A percentile compares a stretch with the other conserved stretches of the same genome.
phyloP scores from a whole-genome alignment of 768 basidiomycete genomes.

The Boletus eberwhitei region DNA sequence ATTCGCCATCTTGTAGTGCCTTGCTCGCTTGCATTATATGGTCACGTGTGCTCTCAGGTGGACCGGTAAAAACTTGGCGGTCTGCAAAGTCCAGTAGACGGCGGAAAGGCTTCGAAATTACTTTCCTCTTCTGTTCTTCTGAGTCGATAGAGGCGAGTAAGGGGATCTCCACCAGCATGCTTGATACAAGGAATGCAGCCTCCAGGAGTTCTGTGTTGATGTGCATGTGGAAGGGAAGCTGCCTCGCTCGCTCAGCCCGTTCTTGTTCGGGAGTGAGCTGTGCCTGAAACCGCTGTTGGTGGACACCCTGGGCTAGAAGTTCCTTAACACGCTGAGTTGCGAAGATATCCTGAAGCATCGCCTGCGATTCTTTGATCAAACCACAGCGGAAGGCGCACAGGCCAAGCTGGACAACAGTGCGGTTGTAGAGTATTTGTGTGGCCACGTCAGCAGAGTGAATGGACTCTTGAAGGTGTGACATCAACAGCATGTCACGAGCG shows the following conservation, averaged over 20 bases:
- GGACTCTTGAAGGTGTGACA: conserved; percentile 98
- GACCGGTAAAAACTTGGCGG: conserved; percentile 95
- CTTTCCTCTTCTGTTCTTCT: conserved; percentile 90
- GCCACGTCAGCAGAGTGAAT: conserved; percentile 94
- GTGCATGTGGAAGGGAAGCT: conserved; percentile 99
- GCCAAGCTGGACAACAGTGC: conserved; percentile 95
- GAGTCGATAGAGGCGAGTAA: conserved; percentile 91
- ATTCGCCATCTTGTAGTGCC: conserved; percentile 93
- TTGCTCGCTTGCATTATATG: conserved; percentile 99
- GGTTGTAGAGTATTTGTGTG: conserved; percentile 97
- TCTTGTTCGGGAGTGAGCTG: conserved; percentile 92
- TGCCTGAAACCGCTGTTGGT: conserved; percentile 82
- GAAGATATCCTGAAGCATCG: conserved; percentile 92
- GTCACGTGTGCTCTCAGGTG: conserved; percentile 97
- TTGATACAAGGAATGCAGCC: conserved; percentile 95
- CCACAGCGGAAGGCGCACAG: conserved; percentile 96
- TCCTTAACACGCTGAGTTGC: conserved; percentile 97
- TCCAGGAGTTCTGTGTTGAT: conserved; percentile 98
- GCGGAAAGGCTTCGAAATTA: conserved; percentile 95
- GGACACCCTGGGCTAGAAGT: conserved; percentile 92
- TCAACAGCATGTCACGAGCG: conserved; percentile 95
- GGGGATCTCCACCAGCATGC: conserved; percentile 98
- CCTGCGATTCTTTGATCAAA: conserved; percentile 89
- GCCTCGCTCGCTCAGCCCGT: conserved; percentile 90
- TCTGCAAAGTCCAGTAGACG: conserved; percentile 95